Conservation (phyloP, 2,329 filamentous ascomycete genomes). For the Parafenestella ontariensis region DNA sequence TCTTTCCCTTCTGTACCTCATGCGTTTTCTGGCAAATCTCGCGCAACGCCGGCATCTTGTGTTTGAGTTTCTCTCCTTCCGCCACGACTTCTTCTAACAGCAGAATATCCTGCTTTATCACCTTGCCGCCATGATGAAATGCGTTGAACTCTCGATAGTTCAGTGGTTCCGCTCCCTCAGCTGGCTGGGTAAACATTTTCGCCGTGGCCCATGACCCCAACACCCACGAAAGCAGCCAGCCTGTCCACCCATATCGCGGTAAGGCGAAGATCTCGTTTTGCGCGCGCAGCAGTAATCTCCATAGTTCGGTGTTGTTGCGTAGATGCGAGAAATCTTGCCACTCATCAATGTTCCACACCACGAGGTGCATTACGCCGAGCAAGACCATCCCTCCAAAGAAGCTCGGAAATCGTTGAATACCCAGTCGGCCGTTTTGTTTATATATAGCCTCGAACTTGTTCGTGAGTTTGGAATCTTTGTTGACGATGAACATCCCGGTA, state of each 20-base stretch:
- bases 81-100: slow-evolving; percentile 16
- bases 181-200: slow-evolving; percentile 5
- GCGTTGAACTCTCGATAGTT: slow-evolving; percentile 25
- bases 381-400: slow-evolving; percentile 3
- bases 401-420: slow-evolving; percentile 6
- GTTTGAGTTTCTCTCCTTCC: slow-evolving; percentile 22
- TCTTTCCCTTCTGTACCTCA: neutral
- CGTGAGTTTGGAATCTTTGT: slow-evolving; percentile 9
- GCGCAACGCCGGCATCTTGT: slow-evolving; percentile 21
- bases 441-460: slow-evolving; percentile 16
- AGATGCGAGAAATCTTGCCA: slow-evolving; percentile 14
- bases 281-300: slow-evolving; percentile 20
- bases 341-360: slow-evolving; percentile 22
- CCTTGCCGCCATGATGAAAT: slow-evolving; percentile 30
- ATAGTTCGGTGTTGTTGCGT: slow-evolving; percentile 15
- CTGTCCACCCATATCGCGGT: slow-evolving; percentile 25
- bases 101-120: slow-evolving; percentile 23
- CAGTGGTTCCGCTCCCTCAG: slow-evolving; percentile 13
- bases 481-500: slow-evolving; percentile 12
- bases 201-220: slow-evolving; percentile 19
- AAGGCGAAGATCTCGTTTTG: slow-evolving; percentile 24
- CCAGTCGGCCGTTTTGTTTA: slow-evolving; percentile 7
- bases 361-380: slow-evolving; percentile 17
- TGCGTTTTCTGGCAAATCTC: slow-evolving; percentile 7
- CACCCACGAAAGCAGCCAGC: slow-evolving; percentile 24